Percentiles rank a stretch among this genome's conserved stretches.
Conservation (phyloP, 1,284 basidiomycete species). For the Hemileia vastatrix region DNA sequence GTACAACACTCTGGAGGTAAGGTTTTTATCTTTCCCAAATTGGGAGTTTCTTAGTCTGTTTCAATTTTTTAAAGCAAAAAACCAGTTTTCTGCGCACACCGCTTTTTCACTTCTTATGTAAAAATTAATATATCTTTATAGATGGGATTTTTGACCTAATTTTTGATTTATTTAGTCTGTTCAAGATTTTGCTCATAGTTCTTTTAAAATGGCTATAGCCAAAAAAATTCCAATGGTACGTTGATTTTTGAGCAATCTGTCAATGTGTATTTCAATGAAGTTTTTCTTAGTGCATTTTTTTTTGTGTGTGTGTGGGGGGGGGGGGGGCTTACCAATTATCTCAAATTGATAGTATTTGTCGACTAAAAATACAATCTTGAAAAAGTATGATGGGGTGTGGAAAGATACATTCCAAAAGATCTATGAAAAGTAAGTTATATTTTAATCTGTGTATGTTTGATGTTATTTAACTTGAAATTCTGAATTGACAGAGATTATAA, state of each 20-base stretch:
- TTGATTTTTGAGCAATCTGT: too few species aligned
- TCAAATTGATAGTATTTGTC: slow-evolving; percentile 31
- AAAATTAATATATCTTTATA: too few species aligned
- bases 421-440: slow-evolving; percentile 54
- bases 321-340: too few species aligned
- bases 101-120: too few species aligned
- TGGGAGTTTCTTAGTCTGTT: slow-evolving; percentile 46
- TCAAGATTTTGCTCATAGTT: slow-evolving; percentile 22
- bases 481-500: slow-evolving; percentile 56
- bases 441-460: not conserved
- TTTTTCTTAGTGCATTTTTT: too few species aligned
- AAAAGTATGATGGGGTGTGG: slow-evolving; percentile 71
- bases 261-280: too few species aligned
- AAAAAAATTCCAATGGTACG: slow-evolving; percentile 21
- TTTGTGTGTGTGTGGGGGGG: too few species aligned
- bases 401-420: slow-evolving; percentile 98
- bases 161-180: too few species aligned
- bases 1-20: slow-evolving; percentile 88
- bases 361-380: slow-evolving; percentile 45
- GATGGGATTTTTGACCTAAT: too few species aligned
- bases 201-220: slow-evolving; percentile 21
- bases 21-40: too few species aligned
- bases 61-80: too few species aligned
- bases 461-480: not conserved
- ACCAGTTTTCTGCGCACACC: too few species aligned